Percentiles rank a stretch among this genome's conserved stretches.
phyloP scores from a whole-genome alignment of 2,329 filamentous ascomycete species.

The Immersiporthe knoxdaviesiana region DNA sequence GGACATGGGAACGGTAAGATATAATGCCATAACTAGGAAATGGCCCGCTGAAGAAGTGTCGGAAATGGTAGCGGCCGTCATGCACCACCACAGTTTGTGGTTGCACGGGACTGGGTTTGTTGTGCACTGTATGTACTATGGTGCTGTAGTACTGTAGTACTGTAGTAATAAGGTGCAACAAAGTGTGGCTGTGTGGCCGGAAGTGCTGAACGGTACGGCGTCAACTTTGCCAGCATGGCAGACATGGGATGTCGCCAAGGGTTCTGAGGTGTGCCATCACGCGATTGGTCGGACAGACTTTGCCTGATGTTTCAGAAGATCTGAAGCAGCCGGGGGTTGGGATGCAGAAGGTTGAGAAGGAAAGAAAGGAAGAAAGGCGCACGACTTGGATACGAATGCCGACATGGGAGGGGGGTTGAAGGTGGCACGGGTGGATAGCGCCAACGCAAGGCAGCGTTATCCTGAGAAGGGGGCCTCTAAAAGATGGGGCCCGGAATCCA shows the following conservation, averaged over 20 bases:
- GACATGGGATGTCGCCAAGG: constrained; percentile 20
- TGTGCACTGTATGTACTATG: too few relatives aligned
- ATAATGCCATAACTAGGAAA: not conserved
- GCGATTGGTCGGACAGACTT: constrained; percentile 20
- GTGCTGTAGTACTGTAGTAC: too few relatives aligned
- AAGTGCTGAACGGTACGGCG: constrained; percentile 10
- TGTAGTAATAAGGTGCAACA: not conserved
- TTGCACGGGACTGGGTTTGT: not conserved
- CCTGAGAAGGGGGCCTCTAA: not conserved
- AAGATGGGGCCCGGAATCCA: not conserved
- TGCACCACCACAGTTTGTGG: not conserved
- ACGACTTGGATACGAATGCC: constrained; percentile 2
- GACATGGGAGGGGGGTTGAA: not conserved
- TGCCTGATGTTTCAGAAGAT: constrained; percentile 30
- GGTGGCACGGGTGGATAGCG: constrained; percentile 2
- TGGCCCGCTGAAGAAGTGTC: not conserved
- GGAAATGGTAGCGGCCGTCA: not conserved
- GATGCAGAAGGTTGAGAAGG: not conserved
- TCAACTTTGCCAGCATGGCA: constrained; percentile 12
- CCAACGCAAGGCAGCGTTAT: constrained; percentile 17
- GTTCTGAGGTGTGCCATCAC: constrained; percentile 4
- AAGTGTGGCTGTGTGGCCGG: not conserved
- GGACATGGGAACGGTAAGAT: not conserved
- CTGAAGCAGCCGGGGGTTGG: constrained; percentile 27
- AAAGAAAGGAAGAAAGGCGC: not conserved